Base-by-base conservation (phyloP, 345 rosid genomes). In the Mercurialis annua region DNA sequence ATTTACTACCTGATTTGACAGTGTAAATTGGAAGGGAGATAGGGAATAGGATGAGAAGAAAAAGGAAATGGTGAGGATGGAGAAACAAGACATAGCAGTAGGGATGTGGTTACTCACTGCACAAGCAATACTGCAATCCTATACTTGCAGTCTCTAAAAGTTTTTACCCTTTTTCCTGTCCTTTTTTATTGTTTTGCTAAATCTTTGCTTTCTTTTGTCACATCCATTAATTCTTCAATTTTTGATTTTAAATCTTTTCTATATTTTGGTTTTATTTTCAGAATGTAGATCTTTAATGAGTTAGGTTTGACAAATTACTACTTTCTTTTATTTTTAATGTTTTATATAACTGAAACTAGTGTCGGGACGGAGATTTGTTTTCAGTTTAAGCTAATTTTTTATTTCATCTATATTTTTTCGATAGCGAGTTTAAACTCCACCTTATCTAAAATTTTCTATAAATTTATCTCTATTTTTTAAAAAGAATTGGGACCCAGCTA, bases 51-150 rank as follows among this genome's bases (percentile, higher is more conserved):
- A 60, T 46, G 16, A 59, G 12, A 1, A 33, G 17, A 3, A 42
- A 58, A 27, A 49, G 31, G 34, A 48, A 59, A 64, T 11, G 10
- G 59, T 46, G 31, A 81, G 78, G 77, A 66, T 67, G 71, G 69
- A 27, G 55, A 60, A 16, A 29, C 26, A n/a, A 40, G 44, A 40
- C 57, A 56, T 68, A 49, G 78, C n/a, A n/a, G n/a, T n/a, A n/a
- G n/a, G 4, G 73, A 69, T 69, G 31, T 65, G 77, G 71, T 67
- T 61, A 53, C 71, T 51, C 73, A 57, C 73, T 67, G 62, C 59
- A 68, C 64, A 67, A 73, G 69, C 71, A 64, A 50, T 30, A 31
- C 23, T n/a, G n/a, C n/a, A n/a, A n/a, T n/a, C n/a, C n/a, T n/a
- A n/a, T 12, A 38, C 16, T 48, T 66, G n/a, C 64, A 49, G 65